phyloP scores from a whole-genome alignment of 169 alveolate species.

The Eimeria sp. region DNA sequence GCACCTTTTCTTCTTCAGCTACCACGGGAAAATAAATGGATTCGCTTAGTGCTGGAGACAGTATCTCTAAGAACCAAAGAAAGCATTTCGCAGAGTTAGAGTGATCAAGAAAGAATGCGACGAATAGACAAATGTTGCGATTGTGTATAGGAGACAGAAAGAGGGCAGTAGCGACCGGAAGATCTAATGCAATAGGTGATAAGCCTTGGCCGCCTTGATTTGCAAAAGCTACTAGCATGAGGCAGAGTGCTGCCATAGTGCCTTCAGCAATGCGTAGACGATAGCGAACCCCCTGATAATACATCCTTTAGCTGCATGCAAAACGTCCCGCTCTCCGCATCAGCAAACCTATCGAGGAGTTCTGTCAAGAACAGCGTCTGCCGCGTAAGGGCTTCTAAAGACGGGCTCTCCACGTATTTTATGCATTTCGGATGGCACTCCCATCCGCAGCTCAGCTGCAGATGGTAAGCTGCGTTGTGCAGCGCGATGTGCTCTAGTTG shows the following conservation, averaged over 20 bases:
- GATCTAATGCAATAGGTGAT: neutral
- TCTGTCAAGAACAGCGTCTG: slow-evolving; percentile 68
- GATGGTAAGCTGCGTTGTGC: slow-evolving; percentile 78
- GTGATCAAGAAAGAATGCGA: neutral
- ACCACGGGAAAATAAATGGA: neutral
- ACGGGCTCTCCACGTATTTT: slow-evolving; percentile 77
- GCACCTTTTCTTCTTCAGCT: neutral
- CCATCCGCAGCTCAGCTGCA: slow-evolving; percentile 68
- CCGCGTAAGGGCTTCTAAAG: slow-evolving; percentile 70
- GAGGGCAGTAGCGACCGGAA: neutral
- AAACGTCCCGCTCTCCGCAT: slow-evolving; percentile 78
- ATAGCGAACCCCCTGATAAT: neutral
- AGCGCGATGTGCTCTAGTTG: slow-evolving; percentile 80
- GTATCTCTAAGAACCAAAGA: neutral
- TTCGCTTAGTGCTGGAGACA: neutral
- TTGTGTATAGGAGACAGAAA: neutral
- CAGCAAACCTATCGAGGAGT: slow-evolving; percentile 75
- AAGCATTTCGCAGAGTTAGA: neutral
- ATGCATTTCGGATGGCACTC: slow-evolving; percentile 81
- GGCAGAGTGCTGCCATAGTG: neutral
- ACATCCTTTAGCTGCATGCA: slow-evolving; percentile 71
- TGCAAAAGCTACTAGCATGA: neutral
- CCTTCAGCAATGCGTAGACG: neutral
- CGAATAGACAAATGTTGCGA: slow-evolving; percentile 17
- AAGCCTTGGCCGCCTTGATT: neutral